Evolutionary conservation across 176 grass and related monocot genomes (phyloP).

Genomic region (Eleusine coracana): DNA sequence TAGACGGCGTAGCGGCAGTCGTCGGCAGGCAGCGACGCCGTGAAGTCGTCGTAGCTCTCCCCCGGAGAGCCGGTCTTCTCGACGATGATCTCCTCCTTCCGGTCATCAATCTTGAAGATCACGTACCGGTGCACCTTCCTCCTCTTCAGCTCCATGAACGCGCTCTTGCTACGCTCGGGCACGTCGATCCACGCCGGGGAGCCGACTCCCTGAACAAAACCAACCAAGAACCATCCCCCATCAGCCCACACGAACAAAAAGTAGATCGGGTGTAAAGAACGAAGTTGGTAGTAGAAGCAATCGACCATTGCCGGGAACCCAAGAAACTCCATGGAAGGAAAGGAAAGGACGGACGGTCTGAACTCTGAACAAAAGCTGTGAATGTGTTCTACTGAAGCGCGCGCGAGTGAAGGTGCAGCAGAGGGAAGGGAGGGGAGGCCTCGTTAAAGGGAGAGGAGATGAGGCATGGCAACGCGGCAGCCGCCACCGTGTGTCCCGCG

Average conservation of each 20-base stretch:
- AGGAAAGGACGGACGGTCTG: not conserved
- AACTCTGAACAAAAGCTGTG: not conserved
- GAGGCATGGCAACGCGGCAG: conserved; percentile 21
- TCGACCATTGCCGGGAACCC: conserved; percentile 47
- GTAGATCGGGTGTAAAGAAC: not conserved
- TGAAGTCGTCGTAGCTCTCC: conserved; percentile 73
- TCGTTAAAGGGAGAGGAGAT: conserved; percentile 3
- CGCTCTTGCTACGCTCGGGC: conserved; percentile 59
- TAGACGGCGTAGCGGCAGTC: conserved; percentile 79
- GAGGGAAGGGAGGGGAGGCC: not conserved
- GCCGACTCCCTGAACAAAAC: conserved; percentile 36
- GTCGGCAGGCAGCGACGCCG: conserved; percentile 56
- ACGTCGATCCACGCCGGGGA: conserved; percentile 62
- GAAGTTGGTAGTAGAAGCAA: not conserved
- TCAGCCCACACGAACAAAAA: conserved; percentile 35
- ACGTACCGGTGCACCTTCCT: conserved; percentile 70
- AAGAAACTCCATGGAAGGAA: conserved; percentile 46
- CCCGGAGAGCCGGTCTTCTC: conserved; percentile 64
- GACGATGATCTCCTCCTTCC: conserved; percentile 60
- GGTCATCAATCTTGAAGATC: conserved; percentile 81
- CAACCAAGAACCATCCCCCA: not conserved
- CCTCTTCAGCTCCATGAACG: conserved; percentile 70
- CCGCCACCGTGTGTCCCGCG: conserved; percentile 47
- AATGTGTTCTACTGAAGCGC: not conserved
- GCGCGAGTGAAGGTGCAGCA: not conserved